These are phyloP conservation scores for Thermothielavioides terrestris DNA, from an alignment of 495 filamentous ascomycete species.

Conservation along the genomic window DNA sequence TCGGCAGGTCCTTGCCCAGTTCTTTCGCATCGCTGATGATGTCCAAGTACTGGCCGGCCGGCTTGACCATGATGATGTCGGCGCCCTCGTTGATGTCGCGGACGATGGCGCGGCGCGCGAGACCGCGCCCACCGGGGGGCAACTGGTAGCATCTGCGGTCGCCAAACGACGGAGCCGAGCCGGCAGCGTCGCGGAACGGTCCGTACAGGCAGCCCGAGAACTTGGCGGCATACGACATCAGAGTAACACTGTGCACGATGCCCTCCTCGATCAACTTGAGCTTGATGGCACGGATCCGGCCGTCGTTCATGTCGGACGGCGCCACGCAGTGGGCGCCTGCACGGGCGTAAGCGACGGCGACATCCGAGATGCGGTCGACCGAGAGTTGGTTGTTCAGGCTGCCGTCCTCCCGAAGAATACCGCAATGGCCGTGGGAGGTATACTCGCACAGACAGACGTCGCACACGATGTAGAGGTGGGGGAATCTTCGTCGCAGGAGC, in stretches of 20 bases:
- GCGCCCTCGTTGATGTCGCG: slow-evolving; percentile 89
- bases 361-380: slow-evolving; percentile 87
- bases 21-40: slow-evolving; percentile 96
- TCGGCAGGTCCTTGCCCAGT: slow-evolving; percentile 75
- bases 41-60: slow-evolving; percentile 85
- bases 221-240: slow-evolving; percentile 98
- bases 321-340: slow-evolving; percentile 96
- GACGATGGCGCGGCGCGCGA: slow-evolving; percentile 82
- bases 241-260: slow-evolving; percentile 74
- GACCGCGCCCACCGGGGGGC: slow-evolving; percentile 82
- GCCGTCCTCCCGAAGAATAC: slow-evolving; percentile 85
- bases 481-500: slow-evolving; percentile 72
- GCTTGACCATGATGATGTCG: slow-evolving; percentile 99
- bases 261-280: slow-evolving; percentile 88
- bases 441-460: slow-evolving; percentile 99
- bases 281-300: slow-evolving; percentile 92
- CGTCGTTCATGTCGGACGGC: slow-evolving; percentile 98
- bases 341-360: slow-evolving; percentile 82
- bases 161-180: slow-evolving; percentile 84
- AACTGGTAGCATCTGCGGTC: slow-evolving; percentile 95
- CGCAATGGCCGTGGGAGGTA: slow-evolving; percentile 97
- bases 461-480: slow-evolving; percentile 75
- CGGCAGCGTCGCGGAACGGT: slow-evolving; percentile 92
- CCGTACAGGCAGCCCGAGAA: slow-evolving; percentile 96
- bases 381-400: slow-evolving; percentile 85